A percentile compares a stretch with the other conserved stretches of the same genome.
phyloP scores from a whole-genome alignment of 225 moss, liverwort and hornwort species.

The Anthoceros angustus region DNA sequence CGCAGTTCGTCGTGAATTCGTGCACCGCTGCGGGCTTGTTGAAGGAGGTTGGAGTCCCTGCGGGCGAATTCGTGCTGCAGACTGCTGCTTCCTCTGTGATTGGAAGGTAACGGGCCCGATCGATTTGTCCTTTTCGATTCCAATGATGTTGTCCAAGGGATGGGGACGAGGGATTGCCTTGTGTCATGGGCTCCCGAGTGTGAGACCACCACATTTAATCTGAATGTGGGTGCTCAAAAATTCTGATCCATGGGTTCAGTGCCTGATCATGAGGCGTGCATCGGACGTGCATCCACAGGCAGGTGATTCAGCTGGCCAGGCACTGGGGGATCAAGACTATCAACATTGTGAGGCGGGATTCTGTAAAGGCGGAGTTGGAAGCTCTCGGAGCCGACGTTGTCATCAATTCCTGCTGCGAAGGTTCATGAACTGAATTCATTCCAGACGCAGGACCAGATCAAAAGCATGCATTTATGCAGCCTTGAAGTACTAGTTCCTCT shows the following conservation, averaged over 20 bases:
- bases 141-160: neutral
- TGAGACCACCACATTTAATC: neutral
- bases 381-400: neutral
- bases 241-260: too few relatives aligned
- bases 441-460: too few relatives aligned
- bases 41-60: slow-evolving; percentile 16
- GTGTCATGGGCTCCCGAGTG: neutral
- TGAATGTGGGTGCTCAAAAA: neutral
- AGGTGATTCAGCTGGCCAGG: slow-evolving; percentile 30
- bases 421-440: neutral
- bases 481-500: too few relatives aligned
- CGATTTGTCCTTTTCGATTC: neutral
- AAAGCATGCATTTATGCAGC: too few relatives aligned
- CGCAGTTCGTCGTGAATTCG: slow-evolving; percentile 25
- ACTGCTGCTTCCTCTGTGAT: slow-evolving; percentile 27
- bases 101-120: slow-evolving; percentile 11
- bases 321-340: slow-evolving; percentile 29
- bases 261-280: too few relatives aligned
- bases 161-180: too few relatives aligned
- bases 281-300: slow-evolving; percentile 13
- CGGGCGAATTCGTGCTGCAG: slow-evolving; percentile 22
- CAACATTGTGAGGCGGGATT: slow-evolving; percentile 23
- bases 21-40: slow-evolving; percentile 21
- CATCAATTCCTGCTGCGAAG: neutral
- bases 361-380: neutral